Evolutionary conservation across 2,329 filamentous ascomycete species (phyloP), one percentile per base, ranked within the genome.

Genomic region (Geoglossum cookeanum): DNA sequence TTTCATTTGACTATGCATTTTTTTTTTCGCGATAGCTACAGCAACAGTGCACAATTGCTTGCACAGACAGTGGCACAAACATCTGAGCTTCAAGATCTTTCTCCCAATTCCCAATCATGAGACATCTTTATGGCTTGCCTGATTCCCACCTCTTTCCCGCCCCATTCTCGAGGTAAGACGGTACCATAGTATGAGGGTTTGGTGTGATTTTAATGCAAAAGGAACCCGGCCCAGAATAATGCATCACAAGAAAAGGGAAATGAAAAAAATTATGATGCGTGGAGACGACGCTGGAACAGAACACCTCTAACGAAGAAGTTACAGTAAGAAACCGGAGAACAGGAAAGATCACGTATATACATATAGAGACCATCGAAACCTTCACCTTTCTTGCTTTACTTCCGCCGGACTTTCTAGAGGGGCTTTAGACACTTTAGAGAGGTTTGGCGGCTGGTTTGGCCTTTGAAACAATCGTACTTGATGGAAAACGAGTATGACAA

Each of bases 311-410:
- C 15, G 15, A 35, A 53, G n/a, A 52, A 52, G 11, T 33, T 53
- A 53, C 32, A 53, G n/a, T 51, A 29, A 51, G 15, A 35, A 53
- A 35, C 17, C 48, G 11, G 15, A 37, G 30, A 53, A 53, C 48
- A 53, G n/a, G 49, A 53, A 53, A 32, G 49, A 53, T 37, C 49
- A 53, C 37, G 22, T 53, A 53, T 32, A 53, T 53, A 53, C 49
- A 53, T 53, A 9, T 32, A 53, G 29, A 35, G 13, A 32, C 27
- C 32, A 37, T 22, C 32, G n/a, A 32, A 53, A 5, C 22, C 13
- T n/a, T 53, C 7, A 6, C 22, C 6, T 17, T 35, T n/a, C 37
- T 17, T 53, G 30, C 32, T 35, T 22, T 6, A 8, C 49, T 30
- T 53, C 4, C 9, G 32, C 49, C 15, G n/a, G 37, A 11, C 49